Evolutionary conservation across 2,329 filamentous ascomycete genomes (phyloP).

Genomic region (Akanthomyces dipterigenus): DNA sequence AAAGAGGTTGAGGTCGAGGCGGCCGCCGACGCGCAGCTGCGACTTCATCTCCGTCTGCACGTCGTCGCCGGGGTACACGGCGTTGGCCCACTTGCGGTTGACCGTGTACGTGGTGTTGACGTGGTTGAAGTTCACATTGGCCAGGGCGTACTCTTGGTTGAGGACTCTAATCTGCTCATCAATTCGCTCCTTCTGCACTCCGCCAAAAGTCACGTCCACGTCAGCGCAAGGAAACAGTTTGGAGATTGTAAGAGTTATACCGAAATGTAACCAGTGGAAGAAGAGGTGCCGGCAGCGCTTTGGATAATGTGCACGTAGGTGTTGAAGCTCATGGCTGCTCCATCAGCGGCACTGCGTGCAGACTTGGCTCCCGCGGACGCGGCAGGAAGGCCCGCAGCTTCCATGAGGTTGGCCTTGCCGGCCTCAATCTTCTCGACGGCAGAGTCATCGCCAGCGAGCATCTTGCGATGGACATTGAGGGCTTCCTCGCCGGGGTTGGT

Average conservation of each 20-base stretch:
- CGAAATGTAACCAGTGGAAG: neutral
- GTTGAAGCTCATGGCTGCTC: neutral
- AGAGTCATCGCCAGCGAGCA: neutral
- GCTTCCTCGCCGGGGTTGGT: neutral
- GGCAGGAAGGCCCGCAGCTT: neutral
- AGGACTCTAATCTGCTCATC: neutral
- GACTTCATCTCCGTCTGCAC: neutral
- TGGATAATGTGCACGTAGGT: conserved; percentile 5
- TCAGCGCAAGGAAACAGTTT: neutral
- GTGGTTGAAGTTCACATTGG: neutral
- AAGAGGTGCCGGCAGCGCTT: neutral
- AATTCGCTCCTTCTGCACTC: neutral
- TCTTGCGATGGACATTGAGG: neutral
- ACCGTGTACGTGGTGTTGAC: conserved; percentile 4
- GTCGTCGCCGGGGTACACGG: neutral
- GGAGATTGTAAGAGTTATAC: neutral
- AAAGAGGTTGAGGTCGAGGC: conserved; percentile 40
- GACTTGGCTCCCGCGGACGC: neutral
- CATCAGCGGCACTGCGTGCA: neutral
- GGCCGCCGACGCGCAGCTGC: conserved; percentile 34
- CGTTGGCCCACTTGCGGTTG: neutral
- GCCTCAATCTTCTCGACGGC: neutral
- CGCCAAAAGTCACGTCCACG: neutral
- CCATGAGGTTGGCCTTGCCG: neutral
- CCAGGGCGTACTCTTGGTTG: neutral